Evolutionary conservation across 345 rosid genomes (phyloP), one percentile per base, ranked within the genome.

Genomic region (Atalantia buxifolia): DNA sequence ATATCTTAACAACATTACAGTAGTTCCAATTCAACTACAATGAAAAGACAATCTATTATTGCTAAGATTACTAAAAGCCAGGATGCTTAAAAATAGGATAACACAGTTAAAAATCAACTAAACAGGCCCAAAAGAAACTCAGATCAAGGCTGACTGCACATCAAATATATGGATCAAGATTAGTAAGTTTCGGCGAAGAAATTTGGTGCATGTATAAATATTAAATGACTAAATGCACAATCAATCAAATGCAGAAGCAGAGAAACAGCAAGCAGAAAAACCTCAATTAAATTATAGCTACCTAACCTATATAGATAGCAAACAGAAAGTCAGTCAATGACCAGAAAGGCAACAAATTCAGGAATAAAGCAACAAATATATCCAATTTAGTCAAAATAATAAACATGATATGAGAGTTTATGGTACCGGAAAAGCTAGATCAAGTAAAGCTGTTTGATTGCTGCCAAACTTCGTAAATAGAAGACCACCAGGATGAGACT

Each of bases 401-500:
- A 76, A 25, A 33, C 42, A 74, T 13, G 40, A 57, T 2, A 14
- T 4, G 9, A 66, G 59, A 12, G 19, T 42, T 74, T 38, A 69
- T 75, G 87, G 74, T 92, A 96, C 99, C 84, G 97, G 97, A 80
- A 96, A 92, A 18, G 99, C 95, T 69, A 96, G 89, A 77, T 96
- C 99, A 72, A 96, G 88, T 53, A 96, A 78, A 53, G 99, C 97
- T 16, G 99, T 91, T 79, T 93, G 97, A 79, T 90, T 96, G 89
- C 98, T 85, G 33, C 97, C 97, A 88, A 96, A 90, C 84, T 96
- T 96, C 5, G 99, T 96, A 76, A 96, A 92, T 68, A 96, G 68
- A 87, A 96, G 93, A 45, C 98, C 91, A 30, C 99, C 97, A 48
- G 97, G 91, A 84, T 93, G 97, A 53, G 97, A 90, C 99, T 96